Evolutionary conservation across 768 basidiomycete species (phyloP).

Genomic region (Roridomyces roridus): DNA sequence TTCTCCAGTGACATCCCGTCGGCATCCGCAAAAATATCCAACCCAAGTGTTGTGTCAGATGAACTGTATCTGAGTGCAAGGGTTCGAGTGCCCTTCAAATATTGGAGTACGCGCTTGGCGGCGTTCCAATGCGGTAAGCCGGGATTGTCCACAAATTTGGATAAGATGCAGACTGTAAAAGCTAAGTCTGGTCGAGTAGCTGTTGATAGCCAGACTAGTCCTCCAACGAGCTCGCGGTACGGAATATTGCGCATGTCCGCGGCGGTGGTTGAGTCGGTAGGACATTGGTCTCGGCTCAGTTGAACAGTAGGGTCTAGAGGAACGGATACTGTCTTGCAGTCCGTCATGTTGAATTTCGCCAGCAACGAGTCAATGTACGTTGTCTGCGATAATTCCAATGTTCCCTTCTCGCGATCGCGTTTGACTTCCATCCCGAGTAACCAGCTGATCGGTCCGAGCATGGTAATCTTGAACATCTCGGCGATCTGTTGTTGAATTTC

Average conservation of each 20-base stretch:
- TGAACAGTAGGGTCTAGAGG: slow-evolving; percentile 1
- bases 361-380: slow-evolving; percentile 35
- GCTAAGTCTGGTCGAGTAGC: slow-evolving; percentile 4
- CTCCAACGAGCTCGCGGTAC: background rate
- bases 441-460: slow-evolving; percentile 32
- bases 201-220: background rate
- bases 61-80: slow-evolving; percentile 7
- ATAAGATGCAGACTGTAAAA: background rate
- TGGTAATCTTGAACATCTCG: slow-evolving; percentile 35
- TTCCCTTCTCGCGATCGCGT: slow-evolving; percentile 17
- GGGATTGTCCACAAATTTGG: slow-evolving; percentile 5
- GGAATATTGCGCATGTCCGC: background rate
- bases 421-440: slow-evolving; percentile 39
- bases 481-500: slow-evolving; percentile 29
- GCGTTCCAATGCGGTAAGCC: slow-evolving; percentile 5
- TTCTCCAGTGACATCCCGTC: slow-evolving; percentile 13
- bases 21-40: slow-evolving; percentile 12
- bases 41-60: background rate
- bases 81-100: slow-evolving; percentile 11
- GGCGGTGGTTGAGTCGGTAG: background rate
- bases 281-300: slow-evolving; percentile 3
- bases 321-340: slow-evolving; percentile 4
- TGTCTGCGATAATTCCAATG: slow-evolving; percentile 34
- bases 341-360: slow-evolving; percentile 20
- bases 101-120: slow-evolving; percentile 9